phyloP scores from a whole-genome alignment of 2,329 filamentous ascomycete genomes.

The Biscogniauxia marginata region DNA sequence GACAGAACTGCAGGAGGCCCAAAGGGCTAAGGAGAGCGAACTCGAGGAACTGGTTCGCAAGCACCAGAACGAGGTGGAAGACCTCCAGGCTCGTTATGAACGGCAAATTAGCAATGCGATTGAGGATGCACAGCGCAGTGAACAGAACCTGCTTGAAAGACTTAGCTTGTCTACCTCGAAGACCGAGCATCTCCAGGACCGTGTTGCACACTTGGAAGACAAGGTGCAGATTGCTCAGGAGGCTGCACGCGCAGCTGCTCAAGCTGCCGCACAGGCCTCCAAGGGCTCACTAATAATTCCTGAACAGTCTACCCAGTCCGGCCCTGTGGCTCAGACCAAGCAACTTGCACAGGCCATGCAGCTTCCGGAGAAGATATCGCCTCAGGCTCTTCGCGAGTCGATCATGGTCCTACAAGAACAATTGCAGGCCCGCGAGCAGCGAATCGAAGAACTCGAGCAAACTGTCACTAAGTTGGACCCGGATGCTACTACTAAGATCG shows the following conservation, averaged over 20 bases:
- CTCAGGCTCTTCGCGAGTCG: slow-evolving; percentile 90
- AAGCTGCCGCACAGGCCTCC: slow-evolving; percentile 49
- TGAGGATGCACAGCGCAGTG: slow-evolving; percentile 79
- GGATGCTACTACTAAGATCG: slow-evolving; percentile 77
- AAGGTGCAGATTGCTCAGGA: slow-evolving; percentile 87
- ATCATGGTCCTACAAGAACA: slow-evolving; percentile 97
- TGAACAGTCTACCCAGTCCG: slow-evolving; percentile 45
- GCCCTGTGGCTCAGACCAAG: slow-evolving; percentile 41
- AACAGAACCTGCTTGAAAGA: slow-evolving; percentile 77
- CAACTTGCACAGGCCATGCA: slow-evolving; percentile 43
- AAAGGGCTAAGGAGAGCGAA: slow-evolving; percentile 42
- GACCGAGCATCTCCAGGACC: slow-evolving; percentile 81
- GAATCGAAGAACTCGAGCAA: slow-evolving; percentile 83
- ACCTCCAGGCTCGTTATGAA: slow-evolving; percentile 73
- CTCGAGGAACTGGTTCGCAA: slow-evolving; percentile 43
- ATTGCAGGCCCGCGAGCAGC: slow-evolving; percentile 86
- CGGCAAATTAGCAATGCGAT: slow-evolving; percentile 68
- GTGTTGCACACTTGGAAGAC: slow-evolving; percentile 80
- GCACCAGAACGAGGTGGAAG: slow-evolving; percentile 69
- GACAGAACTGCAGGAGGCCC: slow-evolving; percentile 41
- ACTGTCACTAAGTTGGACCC: slow-evolving; percentile 67
- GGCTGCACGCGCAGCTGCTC: slow-evolving; percentile 78
- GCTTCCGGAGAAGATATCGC: slow-evolving; percentile 82
- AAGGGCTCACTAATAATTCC: slow-evolving; percentile 34
- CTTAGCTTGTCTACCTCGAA: slow-evolving; percentile 81